Conservation (phyloP, 2,329 filamentous ascomycete species). For the Fusarium illudens region DNA sequence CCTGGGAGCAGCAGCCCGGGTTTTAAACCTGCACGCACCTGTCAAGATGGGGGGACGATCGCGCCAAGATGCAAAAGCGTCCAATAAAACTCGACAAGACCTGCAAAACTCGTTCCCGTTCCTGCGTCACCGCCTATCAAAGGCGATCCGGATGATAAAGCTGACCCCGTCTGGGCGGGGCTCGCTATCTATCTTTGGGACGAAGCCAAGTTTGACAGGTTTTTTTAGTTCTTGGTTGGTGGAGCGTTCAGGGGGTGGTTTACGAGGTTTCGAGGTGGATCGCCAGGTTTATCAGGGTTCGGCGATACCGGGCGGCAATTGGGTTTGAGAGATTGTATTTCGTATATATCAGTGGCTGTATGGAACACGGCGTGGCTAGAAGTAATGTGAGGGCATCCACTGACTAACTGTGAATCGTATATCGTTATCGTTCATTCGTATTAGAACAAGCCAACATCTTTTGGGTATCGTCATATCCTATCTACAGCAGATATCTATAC, state of each 20-base stretch:
- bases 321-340: neutral
- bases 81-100: neutral
- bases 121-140: slow-evolving; percentile 17
- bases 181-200: neutral
- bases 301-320: neutral
- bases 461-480: slow-evolving; percentile 1
- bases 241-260: neutral
- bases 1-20: neutral
- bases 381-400: too few relatives aligned
- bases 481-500: slow-evolving; percentile 66
- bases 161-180: slow-evolving; percentile 4
- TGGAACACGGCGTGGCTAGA: neutral
- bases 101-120: slow-evolving; percentile 1
- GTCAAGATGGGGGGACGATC: slow-evolving; percentile 12
- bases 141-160: neutral
- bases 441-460: slow-evolving; percentile 4
- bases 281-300: neutral
- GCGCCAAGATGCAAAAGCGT: neutral
- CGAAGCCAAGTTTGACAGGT: slow-evolving; percentile 2
- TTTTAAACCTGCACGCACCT: slow-evolving; percentile 5
- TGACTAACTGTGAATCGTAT: too few relatives aligned
- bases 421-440: slow-evolving; percentile 26
- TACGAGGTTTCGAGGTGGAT: slow-evolving; percentile 3
- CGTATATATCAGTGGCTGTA: neutral
- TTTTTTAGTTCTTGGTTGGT: slow-evolving; percentile 1